These are phyloP conservation scores for Letharia lupina DNA, from an alignment of 495 filamentous ascomycete species.

Conservation along the genomic window DNA sequence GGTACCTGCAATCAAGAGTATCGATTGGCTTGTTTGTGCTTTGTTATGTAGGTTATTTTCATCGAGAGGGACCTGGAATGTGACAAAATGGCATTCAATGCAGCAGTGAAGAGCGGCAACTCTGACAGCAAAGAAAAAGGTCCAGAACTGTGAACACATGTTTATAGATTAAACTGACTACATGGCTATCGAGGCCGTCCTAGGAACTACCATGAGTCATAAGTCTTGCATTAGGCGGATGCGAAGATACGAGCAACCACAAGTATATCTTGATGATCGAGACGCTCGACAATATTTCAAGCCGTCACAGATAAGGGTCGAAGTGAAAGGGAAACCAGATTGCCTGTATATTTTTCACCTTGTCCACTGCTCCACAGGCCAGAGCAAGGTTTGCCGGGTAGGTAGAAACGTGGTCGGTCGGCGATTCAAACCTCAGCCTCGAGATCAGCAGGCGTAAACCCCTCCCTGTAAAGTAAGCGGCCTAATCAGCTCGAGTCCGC, in stretches of 20 bases:
- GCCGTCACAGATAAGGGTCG: background rate
- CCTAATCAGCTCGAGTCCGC: background rate
- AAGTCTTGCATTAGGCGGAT: background rate
- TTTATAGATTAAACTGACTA: background rate
- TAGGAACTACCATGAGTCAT: background rate
- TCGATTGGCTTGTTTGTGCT: background rate
- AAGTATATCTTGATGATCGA: background rate
- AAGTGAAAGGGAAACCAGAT: background rate
- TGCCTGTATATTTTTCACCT: background rate
- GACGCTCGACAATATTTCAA: background rate
- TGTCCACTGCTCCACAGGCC: background rate
- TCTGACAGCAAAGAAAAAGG: background rate
- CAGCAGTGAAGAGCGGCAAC: too few species aligned
- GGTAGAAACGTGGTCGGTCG: background rate
- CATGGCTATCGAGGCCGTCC: background rate
- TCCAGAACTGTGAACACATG: too few species aligned
- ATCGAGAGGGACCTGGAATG: background rate
- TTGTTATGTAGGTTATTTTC: background rate
- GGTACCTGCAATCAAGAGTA: background rate
- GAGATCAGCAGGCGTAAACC: background rate
- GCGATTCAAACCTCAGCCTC: background rate
- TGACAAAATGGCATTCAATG: too few species aligned
- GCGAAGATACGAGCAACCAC: background rate
- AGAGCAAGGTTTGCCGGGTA: background rate
- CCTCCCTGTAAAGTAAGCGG: background rate